Conservation (phyloP, 768 basidiomycete species). For the Russula lepida region DNA sequence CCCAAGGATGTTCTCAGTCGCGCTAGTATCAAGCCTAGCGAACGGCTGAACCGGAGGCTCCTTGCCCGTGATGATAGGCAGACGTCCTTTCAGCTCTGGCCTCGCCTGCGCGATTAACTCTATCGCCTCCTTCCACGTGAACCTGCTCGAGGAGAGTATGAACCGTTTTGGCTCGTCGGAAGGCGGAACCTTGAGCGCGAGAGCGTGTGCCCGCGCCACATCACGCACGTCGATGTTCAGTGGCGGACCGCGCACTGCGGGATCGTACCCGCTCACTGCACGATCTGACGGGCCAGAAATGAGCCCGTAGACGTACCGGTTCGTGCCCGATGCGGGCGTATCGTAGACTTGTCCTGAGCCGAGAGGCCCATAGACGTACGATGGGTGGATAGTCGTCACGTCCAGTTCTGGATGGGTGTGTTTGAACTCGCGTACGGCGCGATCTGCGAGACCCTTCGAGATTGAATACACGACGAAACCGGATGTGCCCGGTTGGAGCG, state of each 20-base stretch:
- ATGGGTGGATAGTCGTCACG: constrained; percentile 26
- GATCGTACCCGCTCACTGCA: constrained; percentile 16
- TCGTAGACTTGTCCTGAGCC: constrained; percentile 21
- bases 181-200: constrained; percentile 20
- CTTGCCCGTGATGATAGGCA: constrained; percentile 15
- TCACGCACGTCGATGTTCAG: constrained; percentile 27
- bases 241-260: constrained; percentile 15
- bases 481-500: constrained; percentile 21
- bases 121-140: constrained; percentile 25
- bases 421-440: constrained; percentile 24
- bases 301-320: constrained; percentile 23
- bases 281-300: constrained; percentile 18
- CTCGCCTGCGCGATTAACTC: constrained; percentile 21
- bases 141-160: constrained; percentile 22
- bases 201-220: constrained; percentile 27
- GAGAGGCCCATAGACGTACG: constrained; percentile 26
- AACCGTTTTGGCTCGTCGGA: constrained; percentile 17
- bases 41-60: neutral
- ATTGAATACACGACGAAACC: constrained; percentile 30
- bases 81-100: constrained; percentile 24
- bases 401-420: constrained; percentile 24
- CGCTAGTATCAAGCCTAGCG: neutral
- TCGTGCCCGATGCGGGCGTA: constrained; percentile 20
- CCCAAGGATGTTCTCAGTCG: constrained; percentile 4
- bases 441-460: constrained; percentile 31